Evolutionary conservation across 768 basidiomycete species (phyloP), one percentile per base, ranked within the genome.

Genomic region (Butyriboletus loyo): DNA sequence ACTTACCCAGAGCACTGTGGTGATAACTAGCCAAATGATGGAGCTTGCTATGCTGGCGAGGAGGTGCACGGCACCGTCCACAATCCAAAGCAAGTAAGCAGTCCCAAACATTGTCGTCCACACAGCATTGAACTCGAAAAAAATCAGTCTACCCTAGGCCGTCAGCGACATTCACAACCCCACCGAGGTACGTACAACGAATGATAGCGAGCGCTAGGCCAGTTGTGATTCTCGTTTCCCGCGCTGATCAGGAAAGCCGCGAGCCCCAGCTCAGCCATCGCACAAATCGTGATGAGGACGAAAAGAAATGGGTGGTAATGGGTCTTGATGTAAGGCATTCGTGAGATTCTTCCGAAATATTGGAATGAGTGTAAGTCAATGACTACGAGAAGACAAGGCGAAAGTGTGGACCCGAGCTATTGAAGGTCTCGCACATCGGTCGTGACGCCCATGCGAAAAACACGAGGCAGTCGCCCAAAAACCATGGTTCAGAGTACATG

Each of bases 31-130:
- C 89, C 89, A 92, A 49, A 85, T 65, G 19, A 89, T 78, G 17
- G 89, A 91, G 57, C 86, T 87, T 22, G 89, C 86, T 38, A 91
- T 74, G 65, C 81, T 85, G n/a, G 87, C 88, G 21, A 91, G 75
- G 38, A 87, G 66, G 65, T 85, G 84, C 41, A 80, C 77, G 5
- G 78, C 80, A 43, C 85, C 84, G 48, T 83, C 82, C 35, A 86
- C 69, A 39, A 85, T 79, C 83, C 86, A 90, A 30, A 89, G 60
- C 56, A 89, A 73, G 62, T 90, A 92, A 31, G 83, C 81, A 13
- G 78, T 73, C 14, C 83, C 78, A 65, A 89, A 90, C 38, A 88
- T 58, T 2, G 80, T 75, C n/a, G 89, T 90, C 89, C 89, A 91
- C 35, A 79, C 77, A 21, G 86, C 76, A 58, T 82, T 81, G 67